Conservation (phyloP, 2,329 filamentous ascomycete genomes). For the Neonectria neomacrospora region DNA sequence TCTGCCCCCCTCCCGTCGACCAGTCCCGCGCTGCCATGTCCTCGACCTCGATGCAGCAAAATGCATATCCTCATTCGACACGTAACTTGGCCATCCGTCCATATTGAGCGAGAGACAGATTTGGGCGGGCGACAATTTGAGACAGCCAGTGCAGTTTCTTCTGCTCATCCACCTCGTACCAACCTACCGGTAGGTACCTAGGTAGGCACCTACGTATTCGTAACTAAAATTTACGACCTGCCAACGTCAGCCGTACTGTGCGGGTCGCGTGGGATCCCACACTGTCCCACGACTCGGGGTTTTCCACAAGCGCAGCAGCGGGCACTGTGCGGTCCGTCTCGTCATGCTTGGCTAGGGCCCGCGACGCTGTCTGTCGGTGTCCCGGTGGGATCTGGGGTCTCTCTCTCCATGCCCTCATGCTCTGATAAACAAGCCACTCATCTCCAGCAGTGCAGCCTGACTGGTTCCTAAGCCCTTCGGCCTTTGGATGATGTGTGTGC, state of each 20-base stretch:
- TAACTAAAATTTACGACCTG: too few relatives aligned
- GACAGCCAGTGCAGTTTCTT: conserved; percentile 1
- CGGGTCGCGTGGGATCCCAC: not conserved
- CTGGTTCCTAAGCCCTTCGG: not conserved
- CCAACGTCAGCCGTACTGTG: conserved; percentile 18
- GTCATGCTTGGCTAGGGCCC: conserved; percentile 5
- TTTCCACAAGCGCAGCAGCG: conserved; percentile 4
- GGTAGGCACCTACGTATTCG: conserved; percentile 4
- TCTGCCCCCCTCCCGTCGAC: not conserved
- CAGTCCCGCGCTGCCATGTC: conserved; percentile 12
- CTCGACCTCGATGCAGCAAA: conserved; percentile 13
- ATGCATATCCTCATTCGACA: conserved; percentile 8
- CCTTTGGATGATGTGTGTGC: not conserved
- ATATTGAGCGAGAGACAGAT: conserved; percentile 9
- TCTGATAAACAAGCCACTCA: conserved; percentile 14
- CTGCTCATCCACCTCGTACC: conserved; percentile 18
- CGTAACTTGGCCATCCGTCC: conserved; percentile 18
- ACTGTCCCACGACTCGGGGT: not conserved
- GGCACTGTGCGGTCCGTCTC: conserved; percentile 27
- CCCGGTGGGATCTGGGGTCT: conserved; percentile 10
- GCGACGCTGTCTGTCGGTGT: conserved; percentile 14
- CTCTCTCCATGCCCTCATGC: not conserved
- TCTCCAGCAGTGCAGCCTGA: not conserved
- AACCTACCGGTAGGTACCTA: conserved; percentile 8
- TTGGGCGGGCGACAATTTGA: conserved; percentile 5